Conservation (phyloP, 2,329 filamentous ascomycete species). For the Pyricularia sp. region DNA sequence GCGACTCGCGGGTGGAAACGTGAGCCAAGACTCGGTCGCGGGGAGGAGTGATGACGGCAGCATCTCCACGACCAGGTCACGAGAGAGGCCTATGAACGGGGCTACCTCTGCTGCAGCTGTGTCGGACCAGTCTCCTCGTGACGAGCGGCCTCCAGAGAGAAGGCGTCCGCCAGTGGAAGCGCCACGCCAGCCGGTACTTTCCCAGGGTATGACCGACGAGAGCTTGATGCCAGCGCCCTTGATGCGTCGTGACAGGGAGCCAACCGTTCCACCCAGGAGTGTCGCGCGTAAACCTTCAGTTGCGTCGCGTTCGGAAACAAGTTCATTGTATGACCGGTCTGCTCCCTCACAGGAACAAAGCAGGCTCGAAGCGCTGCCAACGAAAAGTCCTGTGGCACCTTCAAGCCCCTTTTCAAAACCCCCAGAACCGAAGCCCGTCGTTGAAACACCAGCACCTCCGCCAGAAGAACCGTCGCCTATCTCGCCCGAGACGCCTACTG, state of each 20-base stretch:
- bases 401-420: constrained; percentile 6
- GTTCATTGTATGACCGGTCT: constrained; percentile 23
- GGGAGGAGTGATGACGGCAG: constrained; percentile 43
- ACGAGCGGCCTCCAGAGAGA: constrained; percentile 49
- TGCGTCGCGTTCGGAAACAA: constrained; percentile 19
- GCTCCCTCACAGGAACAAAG: constrained; percentile 8
- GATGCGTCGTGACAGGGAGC: constrained; percentile 39
- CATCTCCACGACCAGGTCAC: constrained; percentile 38
- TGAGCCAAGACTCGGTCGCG: constrained; percentile 48
- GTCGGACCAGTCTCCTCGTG: constrained; percentile 17
- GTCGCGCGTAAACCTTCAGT: constrained; percentile 18
- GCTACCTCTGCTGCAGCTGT: constrained; percentile 7
- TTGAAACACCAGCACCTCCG: constrained; percentile 10
- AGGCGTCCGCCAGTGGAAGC: constrained; percentile 59
- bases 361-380: constrained; percentile 8
- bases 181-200: constrained; percentile 31
- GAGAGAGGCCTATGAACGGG: constrained; percentile 28
- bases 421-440: neutral
- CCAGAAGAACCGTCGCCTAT: constrained; percentile 19
- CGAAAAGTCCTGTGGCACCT: constrained; percentile 9
- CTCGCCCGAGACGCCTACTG: constrained; percentile 15
- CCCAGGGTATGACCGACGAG: constrained; percentile 31
- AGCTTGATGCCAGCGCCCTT: constrained; percentile 50
- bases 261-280: constrained; percentile 39
- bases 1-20: constrained; percentile 39